Evolutionary conservation across 176 grass and related monocot genomes (phyloP).

Genomic region (Carex myosuroides): DNA sequence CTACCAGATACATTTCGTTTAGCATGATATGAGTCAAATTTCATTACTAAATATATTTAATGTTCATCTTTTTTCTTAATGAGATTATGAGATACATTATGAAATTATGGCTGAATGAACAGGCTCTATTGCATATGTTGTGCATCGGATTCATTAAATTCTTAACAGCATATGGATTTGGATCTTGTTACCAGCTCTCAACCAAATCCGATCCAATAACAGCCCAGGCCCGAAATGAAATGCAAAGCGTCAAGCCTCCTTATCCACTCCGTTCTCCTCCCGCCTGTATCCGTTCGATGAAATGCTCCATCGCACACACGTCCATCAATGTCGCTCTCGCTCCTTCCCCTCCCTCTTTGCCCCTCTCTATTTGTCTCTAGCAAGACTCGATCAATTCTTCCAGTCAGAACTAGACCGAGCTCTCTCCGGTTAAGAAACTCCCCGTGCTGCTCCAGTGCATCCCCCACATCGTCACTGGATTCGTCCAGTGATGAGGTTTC

Average conservation of each 20-base stretch:
- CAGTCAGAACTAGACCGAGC: not conserved
- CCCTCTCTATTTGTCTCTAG: constrained; percentile 26
- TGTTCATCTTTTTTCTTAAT: too few relatives aligned
- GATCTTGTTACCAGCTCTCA: not conserved
- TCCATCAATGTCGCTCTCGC: constrained; percentile 36
- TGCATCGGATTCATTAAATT: not conserved
- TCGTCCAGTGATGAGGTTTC: constrained; percentile 29
- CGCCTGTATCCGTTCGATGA: constrained; percentile 10
- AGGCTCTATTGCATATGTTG: not conserved
- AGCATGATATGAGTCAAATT: too few relatives aligned
- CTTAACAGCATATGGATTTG: not conserved
- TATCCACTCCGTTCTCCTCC: constrained; percentile 27
- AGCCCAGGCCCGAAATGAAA: not conserved
- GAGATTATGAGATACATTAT: too few relatives aligned
- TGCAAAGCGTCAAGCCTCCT: constrained; percentile 8
- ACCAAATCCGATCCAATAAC: not conserved
- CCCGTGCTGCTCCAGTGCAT: not conserved
- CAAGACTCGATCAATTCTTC: not conserved
- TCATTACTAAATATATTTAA: too few relatives aligned
- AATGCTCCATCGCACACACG: constrained; percentile 18
- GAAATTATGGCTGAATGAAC: too few relatives aligned
- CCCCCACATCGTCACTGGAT: not conserved
- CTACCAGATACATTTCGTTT: too few relatives aligned
- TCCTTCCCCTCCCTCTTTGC: constrained; percentile 13
- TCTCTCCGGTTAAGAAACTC: not conserved